Evolutionary conservation across 2,329 filamentous ascomycete genomes (phyloP), one percentile per base, ranked within the genome.

Genomic region (Alternaria sp.): DNA sequence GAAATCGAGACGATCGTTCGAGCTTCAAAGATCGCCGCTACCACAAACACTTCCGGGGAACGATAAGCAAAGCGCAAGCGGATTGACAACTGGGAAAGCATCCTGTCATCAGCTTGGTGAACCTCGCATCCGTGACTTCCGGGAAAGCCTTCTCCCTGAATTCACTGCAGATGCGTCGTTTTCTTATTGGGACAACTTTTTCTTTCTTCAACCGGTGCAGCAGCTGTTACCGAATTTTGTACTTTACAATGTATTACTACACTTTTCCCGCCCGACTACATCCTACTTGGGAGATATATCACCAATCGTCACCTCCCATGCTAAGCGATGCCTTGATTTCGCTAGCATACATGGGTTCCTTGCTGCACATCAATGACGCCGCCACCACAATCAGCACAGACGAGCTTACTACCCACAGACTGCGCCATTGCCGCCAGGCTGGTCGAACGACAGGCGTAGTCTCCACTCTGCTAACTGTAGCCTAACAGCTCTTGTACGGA

Each of bases 1-100:
- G 63, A 65, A 0, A 25, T 65, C 23, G 60, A 65, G 1, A 20
- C 12, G 3, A 61, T 64, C 9, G 28, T 55, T 7, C 43, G 43
- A 51, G 41, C 43, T 47, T 30, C 25, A 10, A 55, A 47, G 11
- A 15, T 26, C 6, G 25, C 28, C n/a, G 9, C 49, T 14, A 21
- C 6, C 5, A 9, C 10, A 25, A 57, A 49, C 14, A 3, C 14
- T 2, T 7, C 30, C 4, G 12, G 26, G 11, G 15, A 57, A 37
- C 20, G 28, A 26, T 47, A 8, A 49, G 23, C 10, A 20, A 25
- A 23, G 21, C 49, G 18, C 11, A 10, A 3, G 8, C 12, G 28
- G 18, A 37, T 23, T 14, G 28, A 10, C 28, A n/a, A 21, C 21
- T 9, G 28, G 28, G 18, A 23, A 23, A 33, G 20, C 18, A 0